phyloP scores from a whole-genome alignment of 352 stramenopile species.

The Pythium biforme region DNA sequence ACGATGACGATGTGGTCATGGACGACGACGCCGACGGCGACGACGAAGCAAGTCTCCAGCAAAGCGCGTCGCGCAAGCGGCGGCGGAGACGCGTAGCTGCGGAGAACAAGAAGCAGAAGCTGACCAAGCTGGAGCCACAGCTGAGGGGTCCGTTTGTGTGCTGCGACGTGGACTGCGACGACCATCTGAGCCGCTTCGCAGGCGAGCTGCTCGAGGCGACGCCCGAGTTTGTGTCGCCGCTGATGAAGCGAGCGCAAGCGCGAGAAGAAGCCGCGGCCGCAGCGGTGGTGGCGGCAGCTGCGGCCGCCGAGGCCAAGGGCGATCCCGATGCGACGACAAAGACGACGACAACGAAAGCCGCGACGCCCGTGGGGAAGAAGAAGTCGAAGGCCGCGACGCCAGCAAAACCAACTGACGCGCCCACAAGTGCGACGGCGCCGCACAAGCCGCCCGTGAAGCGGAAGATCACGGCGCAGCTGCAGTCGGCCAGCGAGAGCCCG shows the following conservation, averaged over 20 bases:
- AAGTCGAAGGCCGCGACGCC: constrained; percentile 7
- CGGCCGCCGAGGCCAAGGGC: neutral
- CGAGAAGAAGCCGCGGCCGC: constrained; percentile 12
- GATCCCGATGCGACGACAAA: too few species aligned
- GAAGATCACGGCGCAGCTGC: constrained; percentile 22
- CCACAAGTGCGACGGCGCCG: neutral
- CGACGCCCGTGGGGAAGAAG: constrained; percentile 8
- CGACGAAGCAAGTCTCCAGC: neutral
- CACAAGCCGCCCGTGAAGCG: constrained; percentile 27
- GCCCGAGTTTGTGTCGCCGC: constrained; percentile 23
- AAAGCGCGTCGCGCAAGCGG: constrained; percentile 42
- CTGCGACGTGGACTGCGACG: neutral
- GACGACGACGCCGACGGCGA: constrained; percentile 38
- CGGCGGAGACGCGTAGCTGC: constrained; percentile 30
- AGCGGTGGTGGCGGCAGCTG: neutral
- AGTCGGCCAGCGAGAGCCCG: neutral
- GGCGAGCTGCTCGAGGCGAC: constrained; percentile 16
- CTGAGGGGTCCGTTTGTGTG: constrained; percentile 56
- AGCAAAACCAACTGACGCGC: neutral
- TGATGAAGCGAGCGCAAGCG: constrained; percentile 25
- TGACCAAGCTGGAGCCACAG: constrained; percentile 63
- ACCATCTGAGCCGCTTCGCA: constrained; percentile 16
- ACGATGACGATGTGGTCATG: constrained; percentile 27
- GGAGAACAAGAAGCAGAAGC: constrained; percentile 55
- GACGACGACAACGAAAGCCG: neutral